Conservation (phyloP, 148 eudicot genomes). For the Spergularia bocconei region DNA sequence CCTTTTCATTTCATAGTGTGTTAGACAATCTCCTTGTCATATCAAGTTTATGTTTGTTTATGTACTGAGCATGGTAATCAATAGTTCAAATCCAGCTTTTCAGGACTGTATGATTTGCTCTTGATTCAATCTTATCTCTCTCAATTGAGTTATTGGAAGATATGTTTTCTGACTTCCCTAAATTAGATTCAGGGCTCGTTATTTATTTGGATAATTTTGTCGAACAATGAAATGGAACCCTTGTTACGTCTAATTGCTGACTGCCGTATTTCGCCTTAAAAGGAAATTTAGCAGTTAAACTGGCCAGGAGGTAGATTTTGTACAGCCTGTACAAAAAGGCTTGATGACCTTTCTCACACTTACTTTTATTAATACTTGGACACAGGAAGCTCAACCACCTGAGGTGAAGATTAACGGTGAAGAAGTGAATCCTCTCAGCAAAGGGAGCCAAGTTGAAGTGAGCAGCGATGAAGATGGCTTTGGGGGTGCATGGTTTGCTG, state of each 20-base stretch:
- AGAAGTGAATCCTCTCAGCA: conserved; percentile 26
- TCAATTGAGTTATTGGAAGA: too few species aligned
- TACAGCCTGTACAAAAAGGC: background rate
- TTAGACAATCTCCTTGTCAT: too few species aligned
- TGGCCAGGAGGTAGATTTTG: background rate
- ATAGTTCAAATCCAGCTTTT: too few species aligned
- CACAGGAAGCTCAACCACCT: conserved; percentile 22
- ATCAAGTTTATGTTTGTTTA: too few species aligned
- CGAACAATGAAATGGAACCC: background rate
- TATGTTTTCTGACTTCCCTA: too few species aligned
- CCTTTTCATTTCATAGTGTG: too few species aligned
- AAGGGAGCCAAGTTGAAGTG: conserved; percentile 67
- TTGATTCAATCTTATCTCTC: too few species aligned
- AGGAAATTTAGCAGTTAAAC: background rate
- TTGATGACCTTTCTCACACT: conserved; percentile 3
- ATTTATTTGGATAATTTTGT: too few species aligned
- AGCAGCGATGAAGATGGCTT: conserved; percentile 85
- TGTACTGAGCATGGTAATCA: too few species aligned
- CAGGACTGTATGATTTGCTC: too few species aligned
- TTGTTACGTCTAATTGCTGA: background rate
- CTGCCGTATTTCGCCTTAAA: background rate
- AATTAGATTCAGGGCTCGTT: too few species aligned
- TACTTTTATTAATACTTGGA: conserved; percentile 14
- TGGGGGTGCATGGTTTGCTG: conserved; percentile 88
- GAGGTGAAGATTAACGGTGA: conserved; percentile 18